Percentiles rank a stretch among this genome's conserved stretches.
These are phyloP conservation scores for Saccharomyces uvarum DNA, from an alignment of 1,139 yeast genomes.

Conservation along the genomic window DNA sequence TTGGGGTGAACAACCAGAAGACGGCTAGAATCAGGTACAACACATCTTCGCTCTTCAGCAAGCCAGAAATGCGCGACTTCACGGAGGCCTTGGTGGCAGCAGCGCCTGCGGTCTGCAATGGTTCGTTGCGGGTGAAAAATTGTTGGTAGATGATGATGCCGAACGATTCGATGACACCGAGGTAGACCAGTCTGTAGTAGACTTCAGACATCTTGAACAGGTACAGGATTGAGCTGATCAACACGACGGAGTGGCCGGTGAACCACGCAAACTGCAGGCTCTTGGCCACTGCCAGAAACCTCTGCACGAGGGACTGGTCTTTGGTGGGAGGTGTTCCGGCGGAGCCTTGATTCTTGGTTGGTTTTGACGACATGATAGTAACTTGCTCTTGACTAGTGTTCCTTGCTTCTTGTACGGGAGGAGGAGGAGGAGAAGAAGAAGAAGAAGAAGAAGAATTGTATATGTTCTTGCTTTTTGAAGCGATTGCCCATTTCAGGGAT, in stretches of 20 bases:
- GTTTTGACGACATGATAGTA: constrained; percentile 1
- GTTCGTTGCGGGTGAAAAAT: constrained; percentile 22
- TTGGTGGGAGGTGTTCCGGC: neutral
- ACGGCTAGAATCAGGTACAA: constrained; percentile 56
- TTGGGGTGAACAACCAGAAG: constrained; percentile 50
- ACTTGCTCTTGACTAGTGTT: neutral
- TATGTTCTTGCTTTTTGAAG: neutral
- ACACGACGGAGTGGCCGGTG: constrained; percentile 59
- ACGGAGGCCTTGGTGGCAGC: neutral
- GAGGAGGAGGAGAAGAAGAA: neutral
- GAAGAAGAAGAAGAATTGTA: neutral
- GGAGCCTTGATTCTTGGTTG: constrained; percentile 6
- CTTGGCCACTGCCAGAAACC: constrained; percentile 20
- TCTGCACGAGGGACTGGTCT: constrained; percentile 25
- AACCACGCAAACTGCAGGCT: constrained; percentile 35
- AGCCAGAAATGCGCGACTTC: constrained; percentile 16
- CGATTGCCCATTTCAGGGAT: neutral
- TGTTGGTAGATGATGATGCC: constrained; percentile 66
- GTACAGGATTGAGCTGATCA: constrained; percentile 49
- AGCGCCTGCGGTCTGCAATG: neutral
- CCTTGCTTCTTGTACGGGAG: neutral
- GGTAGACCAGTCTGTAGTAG: constrained; percentile 55
- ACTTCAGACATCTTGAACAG: constrained; percentile 38
- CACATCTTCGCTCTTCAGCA: constrained; percentile 55
- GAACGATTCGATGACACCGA: constrained; percentile 66